phyloP scores from a whole-genome alignment of 1,284 basidiomycete genomes.

The Microbotryomycetes sp. region DNA sequence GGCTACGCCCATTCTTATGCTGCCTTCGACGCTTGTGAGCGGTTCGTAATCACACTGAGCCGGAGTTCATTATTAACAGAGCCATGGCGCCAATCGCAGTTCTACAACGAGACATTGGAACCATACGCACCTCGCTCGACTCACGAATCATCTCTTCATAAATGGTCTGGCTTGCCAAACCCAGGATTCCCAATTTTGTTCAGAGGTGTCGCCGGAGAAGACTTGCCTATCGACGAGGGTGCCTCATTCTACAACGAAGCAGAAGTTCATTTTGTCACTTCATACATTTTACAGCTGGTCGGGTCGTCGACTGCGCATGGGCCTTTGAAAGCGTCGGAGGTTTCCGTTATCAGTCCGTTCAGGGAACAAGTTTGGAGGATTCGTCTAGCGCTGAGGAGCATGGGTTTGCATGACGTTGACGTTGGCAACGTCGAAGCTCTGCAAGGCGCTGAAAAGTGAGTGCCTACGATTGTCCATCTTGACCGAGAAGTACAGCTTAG shows the following conservation, averaged over 20 bases:
- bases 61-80: neutral
- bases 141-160: constrained; percentile 30
- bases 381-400: constrained; percentile 38
- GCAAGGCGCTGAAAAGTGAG: constrained; percentile 35
- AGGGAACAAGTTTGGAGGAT: constrained; percentile 45
- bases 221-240: constrained; percentile 42
- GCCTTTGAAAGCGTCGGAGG: constrained; percentile 34
- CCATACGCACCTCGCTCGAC: constrained; percentile 31
- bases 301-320: constrained; percentile 3
- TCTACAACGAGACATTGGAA: constrained; percentile 42
- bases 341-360: constrained; percentile 43
- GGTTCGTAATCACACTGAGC: neutral
- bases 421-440: constrained; percentile 42
- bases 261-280: constrained; percentile 37
- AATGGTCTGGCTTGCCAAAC: constrained; percentile 38
- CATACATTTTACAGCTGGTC: constrained; percentile 30
- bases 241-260: constrained; percentile 33
- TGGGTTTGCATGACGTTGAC: constrained; percentile 37
- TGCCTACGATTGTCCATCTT: neutral
- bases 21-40: constrained; percentile 37
- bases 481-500: neutral
- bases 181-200: constrained; percentile 40
- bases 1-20: constrained; percentile 41
- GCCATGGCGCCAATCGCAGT: too few relatives aligned
- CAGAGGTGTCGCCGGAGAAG: constrained; percentile 35